A percentile compares a stretch with the other conserved stretches of the same genome.
Conservation (phyloP, 345 rosid genomes). For the Hibiscus syriacus region DNA sequence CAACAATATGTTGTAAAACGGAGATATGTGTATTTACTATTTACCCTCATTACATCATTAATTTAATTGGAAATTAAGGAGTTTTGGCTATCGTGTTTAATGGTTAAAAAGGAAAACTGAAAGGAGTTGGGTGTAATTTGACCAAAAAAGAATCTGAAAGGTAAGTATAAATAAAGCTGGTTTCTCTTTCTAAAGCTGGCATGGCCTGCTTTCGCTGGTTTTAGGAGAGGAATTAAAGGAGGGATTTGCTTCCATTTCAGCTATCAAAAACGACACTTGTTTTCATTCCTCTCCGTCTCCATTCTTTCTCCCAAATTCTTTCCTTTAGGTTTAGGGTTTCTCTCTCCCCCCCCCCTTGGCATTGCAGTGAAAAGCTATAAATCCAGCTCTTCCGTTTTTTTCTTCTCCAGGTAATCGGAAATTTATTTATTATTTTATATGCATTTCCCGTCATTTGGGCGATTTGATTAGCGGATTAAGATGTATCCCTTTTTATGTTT, state of each 20-base stretch:
- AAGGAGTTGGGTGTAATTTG: background rate
- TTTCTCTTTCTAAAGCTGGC: background rate
- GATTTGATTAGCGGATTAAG: background rate
- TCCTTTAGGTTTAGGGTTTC: constrained; percentile 29
- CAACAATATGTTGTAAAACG: too few species aligned
- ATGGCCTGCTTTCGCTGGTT: constrained; percentile 16
- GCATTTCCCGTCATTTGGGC: background rate
- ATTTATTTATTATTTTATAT: background rate
- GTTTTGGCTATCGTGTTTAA: background rate
- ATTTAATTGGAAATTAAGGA: background rate
- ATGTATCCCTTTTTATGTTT: background rate
- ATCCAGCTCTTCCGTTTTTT: constrained; percentile 1
- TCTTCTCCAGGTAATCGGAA: constrained; percentile 17
- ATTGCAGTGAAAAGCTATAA: constrained; percentile 1
- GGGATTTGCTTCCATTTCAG: constrained; percentile 4
- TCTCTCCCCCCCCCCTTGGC: background rate
- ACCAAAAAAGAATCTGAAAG: background rate
- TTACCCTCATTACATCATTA: background rate
- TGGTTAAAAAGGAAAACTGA: background rate
- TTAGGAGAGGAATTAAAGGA: constrained; percentile 8
- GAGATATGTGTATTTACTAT: background rate
- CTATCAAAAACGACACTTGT: constrained; percentile 37
- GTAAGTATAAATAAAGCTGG: constrained; percentile 13
- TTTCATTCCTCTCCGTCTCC: constrained; percentile 16
- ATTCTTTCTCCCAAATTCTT: constrained; percentile 8